phyloP scores from a whole-genome alignment of 1,139 yeast genomes.

The Kodamaea fungicola region DNA sequence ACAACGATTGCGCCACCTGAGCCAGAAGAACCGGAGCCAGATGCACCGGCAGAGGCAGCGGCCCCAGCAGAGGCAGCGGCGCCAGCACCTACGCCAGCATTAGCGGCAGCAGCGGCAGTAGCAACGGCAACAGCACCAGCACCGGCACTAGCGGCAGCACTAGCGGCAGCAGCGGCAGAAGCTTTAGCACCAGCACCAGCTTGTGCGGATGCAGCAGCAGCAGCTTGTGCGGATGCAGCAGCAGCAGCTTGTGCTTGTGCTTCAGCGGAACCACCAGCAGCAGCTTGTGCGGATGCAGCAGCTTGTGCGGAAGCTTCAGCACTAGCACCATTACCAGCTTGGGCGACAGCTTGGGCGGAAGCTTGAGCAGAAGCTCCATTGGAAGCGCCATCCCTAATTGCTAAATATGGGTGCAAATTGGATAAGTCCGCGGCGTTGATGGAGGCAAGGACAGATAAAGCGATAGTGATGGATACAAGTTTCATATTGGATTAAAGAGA shows the following conservation, averaged over 20 bases:
- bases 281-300: constrained; percentile 5
- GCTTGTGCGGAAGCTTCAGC: constrained; percentile 3
- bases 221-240: constrained; percentile 2
- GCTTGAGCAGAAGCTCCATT: constrained; percentile 19
- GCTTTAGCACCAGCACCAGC: constrained; percentile 4
- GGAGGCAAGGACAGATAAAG: constrained; percentile 13
- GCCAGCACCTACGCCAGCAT: constrained; percentile 31
- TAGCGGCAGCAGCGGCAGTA: constrained; percentile 52
- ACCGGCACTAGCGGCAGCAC: constrained; percentile 7
- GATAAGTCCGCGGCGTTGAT: constrained; percentile 8
- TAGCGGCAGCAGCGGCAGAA: constrained; percentile 9
- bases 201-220: constrained; percentile 7
- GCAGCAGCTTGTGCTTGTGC: constrained; percentile 4
- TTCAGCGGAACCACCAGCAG: constrained; percentile 5
- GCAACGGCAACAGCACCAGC: constrained; percentile 49
- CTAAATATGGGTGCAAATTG: constrained; percentile 2
- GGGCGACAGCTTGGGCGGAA: constrained; percentile 16
- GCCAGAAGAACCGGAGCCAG: constrained; percentile 12
- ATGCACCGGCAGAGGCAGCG: constrained; percentile 19
- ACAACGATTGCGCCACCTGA: constrained; percentile 17
- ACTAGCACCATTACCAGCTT: constrained; percentile 20
- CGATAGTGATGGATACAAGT: constrained; percentile 12
- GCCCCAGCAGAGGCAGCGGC: constrained; percentile 48
- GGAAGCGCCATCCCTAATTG: constrained; percentile 7
- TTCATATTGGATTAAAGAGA: constrained; percentile 11